Percentiles rank a stretch among this genome's conserved stretches.
Conservation (phyloP, 2,329 filamentous ascomycete species). For the Alternaria postmessia region DNA sequence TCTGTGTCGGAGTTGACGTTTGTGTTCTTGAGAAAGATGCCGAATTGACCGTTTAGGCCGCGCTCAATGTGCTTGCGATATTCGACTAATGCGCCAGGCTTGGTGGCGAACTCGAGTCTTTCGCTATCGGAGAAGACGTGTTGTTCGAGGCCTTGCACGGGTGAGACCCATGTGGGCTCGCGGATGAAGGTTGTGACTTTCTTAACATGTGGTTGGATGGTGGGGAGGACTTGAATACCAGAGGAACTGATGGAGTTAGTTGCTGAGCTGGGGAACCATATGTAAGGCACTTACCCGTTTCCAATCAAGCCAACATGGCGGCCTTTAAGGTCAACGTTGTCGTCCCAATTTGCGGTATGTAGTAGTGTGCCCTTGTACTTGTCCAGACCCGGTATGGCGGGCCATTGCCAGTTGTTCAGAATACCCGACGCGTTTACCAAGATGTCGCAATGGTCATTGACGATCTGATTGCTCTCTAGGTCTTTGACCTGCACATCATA, state of each 20-base stretch:
- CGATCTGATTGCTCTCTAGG: conserved; percentile 31
- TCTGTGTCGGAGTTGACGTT: conserved; percentile 53
- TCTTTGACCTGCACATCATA: conserved; percentile 50
- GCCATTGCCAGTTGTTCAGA: conserved; percentile 62
- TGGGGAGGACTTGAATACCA: conserved; percentile 62
- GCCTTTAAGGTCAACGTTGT: conserved; percentile 57
- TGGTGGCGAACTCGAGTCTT: conserved; percentile 51
- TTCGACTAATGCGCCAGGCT: conserved; percentile 50
- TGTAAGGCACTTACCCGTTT: conserved; percentile 46
- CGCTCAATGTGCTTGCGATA: conserved; percentile 58
- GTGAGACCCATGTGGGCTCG: conserved; percentile 61
- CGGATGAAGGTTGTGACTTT: conserved; percentile 61
- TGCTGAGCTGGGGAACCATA: not conserved
- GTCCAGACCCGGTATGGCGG: conserved; percentile 60
- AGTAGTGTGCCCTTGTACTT: conserved; percentile 63
- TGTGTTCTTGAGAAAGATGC: conserved; percentile 56
- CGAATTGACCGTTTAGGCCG: conserved; percentile 58
- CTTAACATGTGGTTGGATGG: conserved; percentile 55
- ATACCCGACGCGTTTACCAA: conserved; percentile 60
- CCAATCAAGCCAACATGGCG: conserved; percentile 64
- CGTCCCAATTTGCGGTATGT: conserved; percentile 65
- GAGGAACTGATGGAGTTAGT: conserved; percentile 55
- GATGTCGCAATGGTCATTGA: conserved; percentile 57
- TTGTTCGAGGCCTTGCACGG: conserved; percentile 55
- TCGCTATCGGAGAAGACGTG: conserved; percentile 55